phyloP scores from a whole-genome alignment of 2,329 filamentous ascomycete species.

The Ceratocystis cubensis region DNA sequence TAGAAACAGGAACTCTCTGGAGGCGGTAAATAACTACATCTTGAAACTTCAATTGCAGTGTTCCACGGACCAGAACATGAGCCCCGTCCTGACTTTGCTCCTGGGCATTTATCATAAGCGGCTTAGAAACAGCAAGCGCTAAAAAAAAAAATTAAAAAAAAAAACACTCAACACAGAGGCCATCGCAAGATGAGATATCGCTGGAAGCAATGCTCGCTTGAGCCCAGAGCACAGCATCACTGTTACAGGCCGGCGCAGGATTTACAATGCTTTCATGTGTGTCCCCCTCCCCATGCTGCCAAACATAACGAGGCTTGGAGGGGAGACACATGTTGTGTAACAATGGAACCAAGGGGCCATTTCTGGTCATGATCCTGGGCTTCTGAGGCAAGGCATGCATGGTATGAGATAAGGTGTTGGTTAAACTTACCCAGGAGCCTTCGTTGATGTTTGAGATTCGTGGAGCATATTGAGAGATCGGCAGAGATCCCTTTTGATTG shows the following conservation, averaged over 20 bases:
- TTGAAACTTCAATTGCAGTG: neutral
- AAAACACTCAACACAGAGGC: too few relatives aligned
- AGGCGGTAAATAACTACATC: neutral
- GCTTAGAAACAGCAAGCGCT: neutral
- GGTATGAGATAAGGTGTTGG: neutral
- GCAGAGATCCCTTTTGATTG: conserved; percentile 42
- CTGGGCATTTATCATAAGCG: neutral
- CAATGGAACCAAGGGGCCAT: conserved; percentile 15
- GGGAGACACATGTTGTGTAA: conserved; percentile 7
- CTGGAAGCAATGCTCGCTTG: neutral
- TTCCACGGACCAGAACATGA: neutral
- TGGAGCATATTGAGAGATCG: conserved; percentile 69
- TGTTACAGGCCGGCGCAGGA: neutral
- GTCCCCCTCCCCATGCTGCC: neutral
- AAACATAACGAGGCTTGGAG: conserved; percentile 4
- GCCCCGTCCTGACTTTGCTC: neutral
- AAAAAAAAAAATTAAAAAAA: too few relatives aligned
- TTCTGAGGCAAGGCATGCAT: conserved; percentile 13
- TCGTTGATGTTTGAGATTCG: conserved; percentile 67
- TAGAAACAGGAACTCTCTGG: neutral
- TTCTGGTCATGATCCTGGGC: neutral
- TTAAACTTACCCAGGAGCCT: conserved; percentile 62
- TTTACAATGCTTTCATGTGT: neutral
- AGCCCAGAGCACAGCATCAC: neutral
- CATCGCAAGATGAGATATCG: neutral